Percentiles rank a stretch among this genome's conserved stretches.
Conservation (phyloP, 345 rosid species). For the Trapa bicornis region DNA sequence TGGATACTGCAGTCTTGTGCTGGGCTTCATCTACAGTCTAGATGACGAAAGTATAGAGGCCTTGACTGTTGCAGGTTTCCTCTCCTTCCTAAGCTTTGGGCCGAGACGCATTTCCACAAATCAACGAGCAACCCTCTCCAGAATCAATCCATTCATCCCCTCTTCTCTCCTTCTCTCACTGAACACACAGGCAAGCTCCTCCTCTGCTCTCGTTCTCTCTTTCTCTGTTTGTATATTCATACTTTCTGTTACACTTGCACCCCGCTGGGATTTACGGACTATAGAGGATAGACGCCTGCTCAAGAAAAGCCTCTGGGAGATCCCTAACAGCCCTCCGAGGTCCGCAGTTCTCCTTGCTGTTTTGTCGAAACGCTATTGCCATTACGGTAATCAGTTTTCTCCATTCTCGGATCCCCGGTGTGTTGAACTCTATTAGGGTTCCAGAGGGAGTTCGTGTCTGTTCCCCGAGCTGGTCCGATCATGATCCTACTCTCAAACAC, state of each 20-base stretch:
- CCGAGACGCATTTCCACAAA: neutral
- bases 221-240: too few species aligned
- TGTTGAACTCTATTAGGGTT: neutral
- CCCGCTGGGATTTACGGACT: neutral
- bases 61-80: too few species aligned
- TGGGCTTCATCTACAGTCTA: too few species aligned
- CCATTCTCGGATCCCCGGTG: neutral
- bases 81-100: neutral
- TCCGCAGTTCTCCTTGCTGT: neutral
- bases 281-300: neutral
- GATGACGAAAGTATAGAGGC: too few species aligned
- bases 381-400: neutral
- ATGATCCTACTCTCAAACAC: neutral
- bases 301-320: neutral
- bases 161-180: neutral
- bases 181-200: too few species aligned
- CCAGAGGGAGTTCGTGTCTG: neutral
- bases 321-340: slow-evolving; percentile 2
- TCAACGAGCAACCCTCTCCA: neutral
- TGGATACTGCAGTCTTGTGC: too few species aligned
- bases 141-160: neutral
- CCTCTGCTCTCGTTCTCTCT: neutral
- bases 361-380: neutral
- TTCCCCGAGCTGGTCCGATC: neutral
- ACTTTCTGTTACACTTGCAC: neutral